Percentiles rank a stretch among this genome's conserved stretches.
These are phyloP conservation scores for Pseudogymnoascus sp. DNA, from an alignment of 2,329 filamentous ascomycete genomes.

Conservation along the genomic window DNA sequence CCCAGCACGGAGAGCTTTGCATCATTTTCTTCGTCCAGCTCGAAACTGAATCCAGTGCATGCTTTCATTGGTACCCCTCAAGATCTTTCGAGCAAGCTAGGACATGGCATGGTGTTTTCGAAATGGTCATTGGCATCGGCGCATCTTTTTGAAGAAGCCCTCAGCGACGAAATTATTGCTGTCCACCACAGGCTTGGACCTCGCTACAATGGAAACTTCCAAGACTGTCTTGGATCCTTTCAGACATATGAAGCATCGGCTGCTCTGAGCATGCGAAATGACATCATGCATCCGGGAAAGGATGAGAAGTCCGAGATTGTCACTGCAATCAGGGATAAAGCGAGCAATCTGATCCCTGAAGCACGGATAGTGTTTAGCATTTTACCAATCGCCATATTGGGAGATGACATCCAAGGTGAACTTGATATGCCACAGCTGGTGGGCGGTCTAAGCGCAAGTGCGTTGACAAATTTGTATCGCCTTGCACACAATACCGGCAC, in stretches of 20 bases:
- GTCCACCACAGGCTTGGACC: conserved; percentile 87
- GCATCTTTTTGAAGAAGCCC: conserved; percentile 75
- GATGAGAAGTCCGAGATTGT: conserved; percentile 89
- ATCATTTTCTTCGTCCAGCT: conserved; percentile 51
- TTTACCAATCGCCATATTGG: conserved; percentile 69
- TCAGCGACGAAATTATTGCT: conserved; percentile 86
- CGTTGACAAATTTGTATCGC: conserved; percentile 58
- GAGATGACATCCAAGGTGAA: conserved; percentile 67
- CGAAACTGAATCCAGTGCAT: conserved; percentile 63
- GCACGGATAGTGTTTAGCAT: conserved; percentile 74
- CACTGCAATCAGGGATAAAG: conserved; percentile 76
- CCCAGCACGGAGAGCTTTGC: conserved; percentile 59
- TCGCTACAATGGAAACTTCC: conserved; percentile 90
- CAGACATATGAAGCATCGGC: conserved; percentile 95
- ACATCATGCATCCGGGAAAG: conserved; percentile 79
- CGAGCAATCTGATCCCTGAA: conserved; percentile 73
- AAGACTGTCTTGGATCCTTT: conserved; percentile 90
- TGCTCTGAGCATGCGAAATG: conserved; percentile 81
- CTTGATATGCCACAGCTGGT: conserved; percentile 66
- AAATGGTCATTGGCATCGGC: conserved; percentile 86
- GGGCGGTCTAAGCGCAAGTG: conserved; percentile 64
- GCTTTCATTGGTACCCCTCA: conserved; percentile 89
- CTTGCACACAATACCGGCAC: conserved; percentile 66
- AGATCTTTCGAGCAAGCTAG: conserved; percentile 70
- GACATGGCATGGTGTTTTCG: conserved; percentile 63